Evolutionary conservation across 1,284 basidiomycete species (phyloP), one percentile per base, ranked within the genome.

Genomic region (Melampsora larici-populina): DNA sequence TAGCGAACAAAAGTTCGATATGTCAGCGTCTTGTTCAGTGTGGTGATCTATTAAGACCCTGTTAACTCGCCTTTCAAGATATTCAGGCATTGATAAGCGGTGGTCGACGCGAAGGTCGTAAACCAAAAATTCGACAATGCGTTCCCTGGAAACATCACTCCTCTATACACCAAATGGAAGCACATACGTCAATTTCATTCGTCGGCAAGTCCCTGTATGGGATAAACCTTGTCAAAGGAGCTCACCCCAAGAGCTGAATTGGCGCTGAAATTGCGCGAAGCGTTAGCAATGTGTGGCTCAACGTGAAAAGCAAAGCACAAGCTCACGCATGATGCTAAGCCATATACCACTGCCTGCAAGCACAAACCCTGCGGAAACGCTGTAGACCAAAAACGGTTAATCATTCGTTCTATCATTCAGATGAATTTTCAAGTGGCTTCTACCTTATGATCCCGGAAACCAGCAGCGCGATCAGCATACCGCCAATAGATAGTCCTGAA

Each of bases 241-340:
- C 55, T 58, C 55, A 58, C 55, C 55, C 55, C 18, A 58, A 58
- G n/a, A 58, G 55, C 29, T 58, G 55, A 58, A 58, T 58, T 58
- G 55, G 55, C 2, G 55, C 55, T 58, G 55, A n/a, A 29, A n/a
- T 13, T 9, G 29, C 13, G 55, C 24, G n/a, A 58, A 58, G 17
- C n/a, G 55, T 58, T 29, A 58, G 15, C 29, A 8, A 21, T 58
- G 21, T 1, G 17, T n/a, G n/a, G 17, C 21, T 29, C n/a, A n/a
- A 58, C 55, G n/a, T 58, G 55, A 29, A 58, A 58, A 24, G 13
- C 29, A 58, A 58, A 3, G n/a, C 15, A n/a, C 13, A n/a, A n/a
- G 17, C 55, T 58, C 15, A 58, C 55, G 55, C 15, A 58, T 58
- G n/a, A 58, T 58, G 55, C 55, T 58, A 24, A 58, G 18, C 55